Evolutionary conservation across 208 protist genomes (phyloP), one percentile per base, ranked within the genome.

Genomic region (Acanthamoeba healyi): DNA sequence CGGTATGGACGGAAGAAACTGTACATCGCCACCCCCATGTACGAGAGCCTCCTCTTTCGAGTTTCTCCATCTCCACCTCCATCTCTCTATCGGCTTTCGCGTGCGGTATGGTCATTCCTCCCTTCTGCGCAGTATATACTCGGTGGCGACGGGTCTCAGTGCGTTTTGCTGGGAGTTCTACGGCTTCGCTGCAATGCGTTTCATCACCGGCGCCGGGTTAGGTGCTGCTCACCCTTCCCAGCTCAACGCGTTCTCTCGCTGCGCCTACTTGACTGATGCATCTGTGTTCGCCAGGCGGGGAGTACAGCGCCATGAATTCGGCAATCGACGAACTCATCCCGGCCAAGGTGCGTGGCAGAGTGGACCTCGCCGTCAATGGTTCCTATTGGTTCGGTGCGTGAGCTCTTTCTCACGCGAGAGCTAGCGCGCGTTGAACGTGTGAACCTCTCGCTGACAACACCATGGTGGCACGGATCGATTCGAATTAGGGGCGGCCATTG

Each of bases 361-460:
- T 88, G 19, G 79, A 88, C 46, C 79, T 88, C 29, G 79, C 79
- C n/a, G 79, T 88, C 26, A 88, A 88, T n/a, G 79, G 79, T 17
- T 88, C 79, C 34, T 88, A 88, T 42, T 88, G 79, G 79, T 88
- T 88, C 22, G 79, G 79, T 88, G 32, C 26, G 26, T 24, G n/a
- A n/a, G n/a, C n/a, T n/a, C n/a, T n/a, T n/a, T n/a, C n/a, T n/a
- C n/a, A n/a, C n/a, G n/a, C n/a, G n/a, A n/a, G n/a, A n/a, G n/a
- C n/a, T n/a, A n/a, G n/a, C n/a, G n/a, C n/a, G n/a, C n/a, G n/a
- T n/a, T n/a, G n/a, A n/a, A n/a, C n/a, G n/a, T n/a, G n/a, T n/a
- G n/a, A n/a, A n/a, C n/a, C n/a, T n/a, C n/a, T n/a, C n/a, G n/a
- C n/a, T 49, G 10, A 19, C 49, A 54, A 19, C 49, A 15, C 49